Evolutionary conservation across 2,329 filamentous ascomycete species (phyloP).

Genomic region (Teratosphaeria pseudoeucalypti): DNA sequence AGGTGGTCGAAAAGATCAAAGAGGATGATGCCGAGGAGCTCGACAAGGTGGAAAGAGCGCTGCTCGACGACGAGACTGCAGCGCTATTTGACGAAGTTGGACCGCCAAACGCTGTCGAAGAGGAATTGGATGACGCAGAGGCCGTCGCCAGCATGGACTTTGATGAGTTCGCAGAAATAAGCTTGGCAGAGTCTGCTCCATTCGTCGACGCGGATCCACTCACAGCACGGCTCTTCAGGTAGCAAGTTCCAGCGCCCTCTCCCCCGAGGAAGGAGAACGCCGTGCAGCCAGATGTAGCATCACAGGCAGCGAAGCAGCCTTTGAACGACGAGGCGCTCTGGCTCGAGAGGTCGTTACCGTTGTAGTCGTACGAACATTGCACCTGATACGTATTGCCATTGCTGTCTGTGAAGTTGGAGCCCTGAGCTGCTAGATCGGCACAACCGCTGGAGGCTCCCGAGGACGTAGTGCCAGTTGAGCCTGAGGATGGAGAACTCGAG

Average conservation of each 20-base stretch:
- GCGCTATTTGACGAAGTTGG: background rate
- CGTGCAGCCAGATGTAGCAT: conserved; percentile 6
- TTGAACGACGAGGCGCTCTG: background rate
- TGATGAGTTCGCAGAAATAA: background rate
- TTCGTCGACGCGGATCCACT: background rate
- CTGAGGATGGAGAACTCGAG: background rate
- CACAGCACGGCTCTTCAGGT: conserved; percentile 1
- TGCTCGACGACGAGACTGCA: background rate
- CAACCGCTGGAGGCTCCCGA: background rate
- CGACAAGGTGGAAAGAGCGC: background rate
- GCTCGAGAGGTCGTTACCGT: background rate
- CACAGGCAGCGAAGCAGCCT: conserved; percentile 7
- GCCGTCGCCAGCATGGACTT: background rate
- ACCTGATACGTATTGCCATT: conserved; percentile 5
- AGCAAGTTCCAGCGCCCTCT: conserved; percentile 7
- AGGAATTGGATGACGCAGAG: background rate
- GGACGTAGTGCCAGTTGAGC: background rate
- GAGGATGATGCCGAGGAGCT: background rate
- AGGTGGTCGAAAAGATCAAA: too few species aligned
- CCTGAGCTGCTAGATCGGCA: conserved; percentile 1
- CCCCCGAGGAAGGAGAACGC: conserved; percentile 8
- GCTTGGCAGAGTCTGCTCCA: background rate
- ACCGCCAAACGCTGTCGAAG: background rate
- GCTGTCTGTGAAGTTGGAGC: conserved; percentile 3
- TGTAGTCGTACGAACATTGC: conserved; percentile 5